Conservation (phyloP, 441 rosid species). For the Erysimum cheiri region DNA sequence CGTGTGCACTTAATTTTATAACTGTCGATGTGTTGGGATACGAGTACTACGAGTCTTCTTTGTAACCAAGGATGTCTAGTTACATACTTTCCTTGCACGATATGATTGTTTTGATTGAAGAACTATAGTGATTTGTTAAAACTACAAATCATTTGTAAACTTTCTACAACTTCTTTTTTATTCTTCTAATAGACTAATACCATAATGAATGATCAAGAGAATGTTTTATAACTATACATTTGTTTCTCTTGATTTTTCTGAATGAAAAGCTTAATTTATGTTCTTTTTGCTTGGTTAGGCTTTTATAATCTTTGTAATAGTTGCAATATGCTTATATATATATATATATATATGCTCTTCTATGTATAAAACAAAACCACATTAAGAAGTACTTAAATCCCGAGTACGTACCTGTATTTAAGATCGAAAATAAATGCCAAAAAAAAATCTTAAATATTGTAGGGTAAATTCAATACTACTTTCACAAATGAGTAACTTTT, state of each 20-base stretch:
- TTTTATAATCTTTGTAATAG: too few species aligned
- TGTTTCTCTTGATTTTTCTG: too few species aligned
- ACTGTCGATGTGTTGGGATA: neutral
- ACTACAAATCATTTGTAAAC: neutral
- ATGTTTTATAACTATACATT: neutral
- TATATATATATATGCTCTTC: too few species aligned
- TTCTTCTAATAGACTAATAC: neutral
- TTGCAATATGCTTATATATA: too few species aligned
- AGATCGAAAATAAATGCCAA: constrained; percentile 11
- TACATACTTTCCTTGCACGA: constrained; percentile 12
- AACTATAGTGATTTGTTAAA: neutral
- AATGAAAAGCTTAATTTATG: too few species aligned
- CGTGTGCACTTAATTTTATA: neutral
- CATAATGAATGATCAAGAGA: neutral
- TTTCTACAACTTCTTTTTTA: neutral
- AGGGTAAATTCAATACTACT: constrained; percentile 11
- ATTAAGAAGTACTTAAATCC: neutral
- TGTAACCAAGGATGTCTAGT: neutral
- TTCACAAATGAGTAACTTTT: constrained; percentile 1
- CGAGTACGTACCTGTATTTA: neutral
- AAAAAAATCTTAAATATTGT: neutral
- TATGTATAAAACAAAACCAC: too few species aligned
- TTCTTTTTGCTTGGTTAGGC: neutral
- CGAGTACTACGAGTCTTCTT: neutral
- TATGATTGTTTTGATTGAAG: neutral